These are phyloP conservation scores for Fusarium guadeloupense DNA, from an alignment of 2,329 filamentous ascomycete genomes.

Conservation along the genomic window DNA sequence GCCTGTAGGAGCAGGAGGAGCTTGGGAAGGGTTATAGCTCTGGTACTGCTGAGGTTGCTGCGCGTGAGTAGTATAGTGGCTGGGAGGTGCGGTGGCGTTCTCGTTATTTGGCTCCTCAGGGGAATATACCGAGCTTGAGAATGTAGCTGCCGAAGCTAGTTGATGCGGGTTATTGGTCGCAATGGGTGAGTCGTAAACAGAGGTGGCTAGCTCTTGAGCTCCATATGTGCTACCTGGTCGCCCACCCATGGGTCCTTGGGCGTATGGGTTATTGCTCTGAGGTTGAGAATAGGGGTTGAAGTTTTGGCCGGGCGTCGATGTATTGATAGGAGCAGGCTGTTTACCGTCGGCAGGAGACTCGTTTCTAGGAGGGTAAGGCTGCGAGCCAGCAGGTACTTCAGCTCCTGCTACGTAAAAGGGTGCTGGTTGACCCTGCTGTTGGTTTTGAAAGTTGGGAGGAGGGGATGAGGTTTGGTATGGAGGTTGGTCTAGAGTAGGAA, in stretches of 20 bases:
- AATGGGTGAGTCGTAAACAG: constrained; percentile 79
- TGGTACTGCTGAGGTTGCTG: constrained; percentile 53
- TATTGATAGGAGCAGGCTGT: constrained; percentile 61
- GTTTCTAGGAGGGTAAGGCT: constrained; percentile 63
- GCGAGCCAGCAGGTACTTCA: constrained; percentile 58
- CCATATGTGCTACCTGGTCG: constrained; percentile 75
- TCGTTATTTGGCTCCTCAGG: constrained; percentile 54
- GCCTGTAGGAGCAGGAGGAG: constrained; percentile 54
- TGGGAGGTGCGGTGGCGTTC: constrained; percentile 43
- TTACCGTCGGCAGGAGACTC: constrained; percentile 59
- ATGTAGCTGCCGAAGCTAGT: constrained; percentile 52
- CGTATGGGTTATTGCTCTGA: constrained; percentile 51
- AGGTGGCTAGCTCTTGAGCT: constrained; percentile 81
- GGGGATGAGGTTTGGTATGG: constrained; percentile 59
- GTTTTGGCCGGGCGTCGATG: constrained; percentile 59
- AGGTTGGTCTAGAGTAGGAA: constrained; percentile 50
- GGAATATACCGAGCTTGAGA: constrained; percentile 59
- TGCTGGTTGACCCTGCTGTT: constrained; percentile 59
- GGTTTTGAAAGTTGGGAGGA: constrained; percentile 66
- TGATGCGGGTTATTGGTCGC: constrained; percentile 58
- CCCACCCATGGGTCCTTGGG: constrained; percentile 55
- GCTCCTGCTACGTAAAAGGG: constrained; percentile 74
- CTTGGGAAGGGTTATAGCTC: constrained; percentile 52
- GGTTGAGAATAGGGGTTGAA: constrained; percentile 57
- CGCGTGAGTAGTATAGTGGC: constrained; percentile 45